These are phyloP conservation scores for Nicotiana attenuata DNA, from an alignment of 257 asterid genomes.

Conservation along the genomic window DNA sequence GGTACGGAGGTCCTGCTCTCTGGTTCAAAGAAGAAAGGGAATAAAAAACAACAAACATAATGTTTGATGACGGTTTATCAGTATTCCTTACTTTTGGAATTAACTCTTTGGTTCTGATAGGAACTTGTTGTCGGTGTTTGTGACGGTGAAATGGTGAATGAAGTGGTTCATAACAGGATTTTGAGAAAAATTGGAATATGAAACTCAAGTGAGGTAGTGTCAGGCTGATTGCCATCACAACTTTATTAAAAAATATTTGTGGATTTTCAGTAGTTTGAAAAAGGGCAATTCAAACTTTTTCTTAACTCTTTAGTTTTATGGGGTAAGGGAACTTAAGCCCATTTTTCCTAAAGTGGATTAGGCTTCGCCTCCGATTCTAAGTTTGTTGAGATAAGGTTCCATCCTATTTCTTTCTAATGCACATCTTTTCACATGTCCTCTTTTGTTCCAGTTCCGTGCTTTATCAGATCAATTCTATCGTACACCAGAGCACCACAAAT, in stretches of 20 bases:
- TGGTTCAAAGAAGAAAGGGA: not conserved
- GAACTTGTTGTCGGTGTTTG: not conserved
- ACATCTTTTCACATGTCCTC: not conserved
- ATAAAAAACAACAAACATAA: no score
- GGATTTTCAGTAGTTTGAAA: not conserved
- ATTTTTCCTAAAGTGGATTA: not conserved
- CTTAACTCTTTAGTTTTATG: not conserved
- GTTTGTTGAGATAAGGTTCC: not conserved
- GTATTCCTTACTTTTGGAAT: not conserved
- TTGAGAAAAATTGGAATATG: not conserved
- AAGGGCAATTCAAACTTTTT: not conserved
- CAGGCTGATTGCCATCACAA: not conserved
- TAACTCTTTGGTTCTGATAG: not conserved
- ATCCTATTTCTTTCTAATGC: not conserved
- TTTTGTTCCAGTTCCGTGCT: constrained; percentile 52
- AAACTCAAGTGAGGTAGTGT: not conserved
- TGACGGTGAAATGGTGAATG: not conserved
- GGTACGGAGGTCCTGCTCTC: not conserved
- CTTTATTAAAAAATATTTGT: not conserved
- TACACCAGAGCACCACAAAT: constrained; percentile 84
- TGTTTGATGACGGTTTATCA: not conserved
- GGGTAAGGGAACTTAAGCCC: not conserved
- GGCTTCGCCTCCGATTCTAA: not conserved
- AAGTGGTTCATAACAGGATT: not conserved
- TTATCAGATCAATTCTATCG: constrained; percentile 93